phyloP scores from a whole-genome alignment of 257 asterid species.

The Solanum infundibuliforme region DNA sequence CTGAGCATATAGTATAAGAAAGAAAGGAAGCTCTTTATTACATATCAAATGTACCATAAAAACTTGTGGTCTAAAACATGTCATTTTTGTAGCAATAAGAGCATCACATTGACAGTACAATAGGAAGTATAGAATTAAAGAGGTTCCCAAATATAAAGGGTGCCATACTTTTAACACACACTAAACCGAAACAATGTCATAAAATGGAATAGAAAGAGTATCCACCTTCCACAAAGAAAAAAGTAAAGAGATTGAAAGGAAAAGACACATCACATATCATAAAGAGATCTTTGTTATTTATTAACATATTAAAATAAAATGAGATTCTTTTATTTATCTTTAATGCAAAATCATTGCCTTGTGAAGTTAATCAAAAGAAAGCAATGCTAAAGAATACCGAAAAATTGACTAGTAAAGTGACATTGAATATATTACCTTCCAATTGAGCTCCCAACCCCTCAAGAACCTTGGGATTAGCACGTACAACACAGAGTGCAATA shows the following conservation, averaged over 20 bases:
- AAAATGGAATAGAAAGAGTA: background rate
- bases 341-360: background rate
- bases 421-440: constrained; percentile 46
- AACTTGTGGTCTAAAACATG: background rate
- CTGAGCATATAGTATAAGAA: background rate
- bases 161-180: background rate
- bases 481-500: constrained; percentile 82
- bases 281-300: background rate
- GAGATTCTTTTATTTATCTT: background rate
- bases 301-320: background rate
- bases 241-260: background rate
- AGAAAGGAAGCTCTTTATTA: background rate
- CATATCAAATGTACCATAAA: background rate
- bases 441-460: constrained; percentile 91
- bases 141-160: background rate
- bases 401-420: background rate
- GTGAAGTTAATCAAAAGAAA: background rate
- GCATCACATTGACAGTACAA: background rate
- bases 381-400: background rate
- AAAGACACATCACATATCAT: background rate
- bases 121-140: background rate
- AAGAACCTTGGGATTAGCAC: constrained; percentile 78
- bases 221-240: background rate
- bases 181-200: background rate
- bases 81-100: background rate